Conservation (phyloP, 1,139 yeast species). For the Candida albicans region DNA sequence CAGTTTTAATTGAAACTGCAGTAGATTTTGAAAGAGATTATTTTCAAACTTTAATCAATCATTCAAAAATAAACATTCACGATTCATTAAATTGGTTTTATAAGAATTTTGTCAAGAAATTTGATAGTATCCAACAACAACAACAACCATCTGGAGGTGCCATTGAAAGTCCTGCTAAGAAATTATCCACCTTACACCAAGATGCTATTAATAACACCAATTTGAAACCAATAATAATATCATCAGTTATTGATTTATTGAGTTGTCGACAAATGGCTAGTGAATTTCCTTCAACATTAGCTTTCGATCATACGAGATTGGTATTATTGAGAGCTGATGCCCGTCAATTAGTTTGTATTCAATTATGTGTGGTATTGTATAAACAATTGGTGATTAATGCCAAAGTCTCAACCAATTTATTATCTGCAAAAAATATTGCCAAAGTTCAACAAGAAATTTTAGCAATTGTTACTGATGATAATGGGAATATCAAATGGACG, state of each 20-base stretch:
- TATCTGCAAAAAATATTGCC: conserved; percentile 29
- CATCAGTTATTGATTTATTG: conserved; percentile 58
- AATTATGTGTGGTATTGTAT: conserved; percentile 70
- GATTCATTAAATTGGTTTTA: conserved; percentile 75
- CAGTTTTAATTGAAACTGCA: conserved; percentile 83
- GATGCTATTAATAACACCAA: conserved; percentile 15
- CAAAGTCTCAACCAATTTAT: conserved; percentile 17
- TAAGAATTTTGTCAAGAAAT: conserved; percentile 25
- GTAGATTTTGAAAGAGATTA: conserved; percentile 91
- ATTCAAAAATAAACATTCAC: conserved; percentile 63
- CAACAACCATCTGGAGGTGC: conserved; percentile 1
- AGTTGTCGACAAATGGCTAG: conserved; percentile 80
- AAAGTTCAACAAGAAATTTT: conserved; percentile 59
- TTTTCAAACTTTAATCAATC: conserved; percentile 67
- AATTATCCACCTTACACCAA: no score
- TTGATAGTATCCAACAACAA: conserved; percentile 2
- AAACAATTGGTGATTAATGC: conserved; percentile 58
- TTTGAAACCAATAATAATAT: conserved; percentile 41
- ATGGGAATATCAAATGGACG: conserved; percentile 90
- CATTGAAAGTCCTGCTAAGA: no score
- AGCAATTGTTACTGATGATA: conserved; percentile 80
- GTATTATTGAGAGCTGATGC: conserved; percentile 81
- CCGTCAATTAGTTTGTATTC: conserved; percentile 78
- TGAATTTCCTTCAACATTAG: conserved; percentile 81
- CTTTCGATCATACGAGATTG: conserved; percentile 84